A percentile compares a stretch with the other conserved stretches of the same genome.
These are phyloP conservation scores for Coprinopsis marcescibilis DNA, from an alignment of 768 basidiomycete genomes.

Conservation along the genomic window DNA sequence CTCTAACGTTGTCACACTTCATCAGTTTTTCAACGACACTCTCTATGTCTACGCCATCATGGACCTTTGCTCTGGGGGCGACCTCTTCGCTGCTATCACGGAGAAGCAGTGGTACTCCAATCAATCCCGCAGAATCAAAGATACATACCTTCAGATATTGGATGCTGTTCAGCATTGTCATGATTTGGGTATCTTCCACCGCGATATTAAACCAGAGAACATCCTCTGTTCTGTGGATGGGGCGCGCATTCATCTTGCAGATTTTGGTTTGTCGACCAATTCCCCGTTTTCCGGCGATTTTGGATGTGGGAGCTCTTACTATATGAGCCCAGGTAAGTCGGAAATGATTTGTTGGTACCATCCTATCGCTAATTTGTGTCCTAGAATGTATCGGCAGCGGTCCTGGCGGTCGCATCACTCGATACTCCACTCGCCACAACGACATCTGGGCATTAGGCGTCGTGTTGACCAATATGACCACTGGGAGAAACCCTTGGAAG, in stretches of 20 bases:
- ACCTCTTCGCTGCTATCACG: slow-evolving; percentile 70
- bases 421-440: slow-evolving; percentile 55
- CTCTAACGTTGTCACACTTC: slow-evolving; percentile 63
- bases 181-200: slow-evolving; percentile 65
- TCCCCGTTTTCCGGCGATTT: slow-evolving; percentile 40
- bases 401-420: slow-evolving; percentile 28
- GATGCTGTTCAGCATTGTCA: slow-evolving; percentile 78
- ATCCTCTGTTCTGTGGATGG: slow-evolving; percentile 56
- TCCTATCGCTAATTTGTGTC: slow-evolving; percentile 8
- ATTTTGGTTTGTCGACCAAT: slow-evolving; percentile 70
- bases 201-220: slow-evolving; percentile 86
- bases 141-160: slow-evolving; percentile 71
- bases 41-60: slow-evolving; percentile 63
- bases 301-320: slow-evolving; percentile 54
- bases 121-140: slow-evolving; percentile 57
- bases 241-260: slow-evolving; percentile 53
- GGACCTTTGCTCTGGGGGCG: slow-evolving; percentile 53
- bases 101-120: slow-evolving; percentile 45
- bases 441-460: slow-evolving; percentile 76
- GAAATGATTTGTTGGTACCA: slow-evolving; percentile 4
- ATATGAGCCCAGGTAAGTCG: slow-evolving; percentile 65
- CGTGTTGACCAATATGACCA: slow-evolving; percentile 79
- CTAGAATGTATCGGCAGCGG: slow-evolving; percentile 49
- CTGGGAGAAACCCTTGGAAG: slow-evolving; percentile 74
- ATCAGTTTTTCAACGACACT: slow-evolving; percentile 55